Percentiles rank a stretch among this genome's conserved stretches.
Evolutionary conservation across 495 filamentous ascomycete genomes (phyloP).

Genomic region (Aspergillus ostianus): DNA sequence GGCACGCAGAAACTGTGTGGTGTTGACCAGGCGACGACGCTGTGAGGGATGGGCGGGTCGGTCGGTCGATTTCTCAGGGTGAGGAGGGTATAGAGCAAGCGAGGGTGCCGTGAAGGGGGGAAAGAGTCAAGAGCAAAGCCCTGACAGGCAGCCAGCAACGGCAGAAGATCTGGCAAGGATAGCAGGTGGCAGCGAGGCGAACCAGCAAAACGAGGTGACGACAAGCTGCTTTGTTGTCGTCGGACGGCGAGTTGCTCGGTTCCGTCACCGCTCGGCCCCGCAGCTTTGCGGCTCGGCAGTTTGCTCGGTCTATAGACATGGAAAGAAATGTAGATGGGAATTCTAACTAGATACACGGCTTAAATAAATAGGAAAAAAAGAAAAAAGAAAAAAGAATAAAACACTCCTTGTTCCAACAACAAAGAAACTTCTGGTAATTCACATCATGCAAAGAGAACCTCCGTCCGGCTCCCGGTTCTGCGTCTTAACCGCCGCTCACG

Average conservation of each 20-base stretch:
- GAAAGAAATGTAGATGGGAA: not conserved
- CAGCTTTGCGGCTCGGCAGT: slow-evolving; percentile 8
- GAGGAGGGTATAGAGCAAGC: not conserved
- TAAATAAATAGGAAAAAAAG: not conserved
- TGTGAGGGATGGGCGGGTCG: not conserved
- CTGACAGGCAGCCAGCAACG: not conserved
- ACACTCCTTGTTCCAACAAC: not conserved
- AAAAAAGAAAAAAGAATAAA: not conserved
- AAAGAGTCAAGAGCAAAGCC: not conserved
- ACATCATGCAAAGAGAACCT: too few relatives aligned
- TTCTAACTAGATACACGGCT: slow-evolving; percentile 5
- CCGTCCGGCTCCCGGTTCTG: not conserved
- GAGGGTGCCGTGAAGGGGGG: not conserved
- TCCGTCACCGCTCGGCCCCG: slow-evolving; percentile 28
- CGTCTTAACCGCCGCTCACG: not conserved
- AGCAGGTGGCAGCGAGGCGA: not conserved
- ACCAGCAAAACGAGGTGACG: slow-evolving; percentile 7
- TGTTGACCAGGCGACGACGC: not conserved
- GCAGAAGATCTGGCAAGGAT: not conserved
- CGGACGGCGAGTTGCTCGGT: slow-evolving; percentile 10
- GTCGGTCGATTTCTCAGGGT: not conserved
- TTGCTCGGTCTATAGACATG: too few relatives aligned
- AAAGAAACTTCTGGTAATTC: too few relatives aligned
- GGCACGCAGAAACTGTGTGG: not conserved
- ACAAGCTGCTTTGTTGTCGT: slow-evolving; percentile 29